Evolutionary conservation across 495 filamentous ascomycete genomes (phyloP).

Genomic region (Ascobolus immersus): DNA sequence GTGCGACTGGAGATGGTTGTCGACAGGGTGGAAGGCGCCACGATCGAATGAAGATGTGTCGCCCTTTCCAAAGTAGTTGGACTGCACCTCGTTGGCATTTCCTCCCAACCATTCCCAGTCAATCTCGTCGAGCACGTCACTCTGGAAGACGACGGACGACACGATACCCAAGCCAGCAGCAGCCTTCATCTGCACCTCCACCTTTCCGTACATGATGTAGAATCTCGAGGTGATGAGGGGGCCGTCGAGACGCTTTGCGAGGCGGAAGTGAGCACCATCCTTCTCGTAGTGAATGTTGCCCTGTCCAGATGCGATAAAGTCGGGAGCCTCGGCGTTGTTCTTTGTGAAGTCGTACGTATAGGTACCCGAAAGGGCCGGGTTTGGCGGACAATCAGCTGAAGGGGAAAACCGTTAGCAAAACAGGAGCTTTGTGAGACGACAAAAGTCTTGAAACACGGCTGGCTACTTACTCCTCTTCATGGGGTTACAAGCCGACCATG

Average conservation of each 20-base stretch:
- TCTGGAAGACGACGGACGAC: constrained; percentile 64
- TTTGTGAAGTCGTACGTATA: constrained; percentile 35
- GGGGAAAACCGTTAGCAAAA: constrained; percentile 2
- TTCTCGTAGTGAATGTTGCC: constrained; percentile 44
- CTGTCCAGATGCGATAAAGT: constrained; percentile 38
- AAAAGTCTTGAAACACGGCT: not conserved
- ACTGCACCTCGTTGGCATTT: constrained; percentile 41
- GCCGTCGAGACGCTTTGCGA: constrained; percentile 54
- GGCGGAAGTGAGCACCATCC: constrained; percentile 63
- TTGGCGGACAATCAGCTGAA: constrained; percentile 34
- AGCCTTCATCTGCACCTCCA: constrained; percentile 45
- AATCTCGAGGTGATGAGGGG: constrained; percentile 53
- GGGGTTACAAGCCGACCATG: constrained; percentile 51
- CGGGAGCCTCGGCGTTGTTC: constrained; percentile 19
- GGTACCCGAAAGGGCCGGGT: constrained; percentile 59
- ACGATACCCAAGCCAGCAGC: constrained; percentile 50
- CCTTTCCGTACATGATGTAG: constrained; percentile 64
- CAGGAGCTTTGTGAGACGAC: too few relatives aligned
- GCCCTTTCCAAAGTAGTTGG: constrained; percentile 88
- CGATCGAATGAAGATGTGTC: constrained; percentile 47
- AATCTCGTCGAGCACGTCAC: constrained; percentile 80
- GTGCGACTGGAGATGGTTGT: constrained; percentile 42
- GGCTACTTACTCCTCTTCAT: constrained; percentile 32
- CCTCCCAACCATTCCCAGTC: constrained; percentile 67
- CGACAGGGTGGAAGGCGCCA: constrained; percentile 34